Conservation (phyloP, 768 basidiomycete species). For the Phanerodontia chrysosporium region DNA sequence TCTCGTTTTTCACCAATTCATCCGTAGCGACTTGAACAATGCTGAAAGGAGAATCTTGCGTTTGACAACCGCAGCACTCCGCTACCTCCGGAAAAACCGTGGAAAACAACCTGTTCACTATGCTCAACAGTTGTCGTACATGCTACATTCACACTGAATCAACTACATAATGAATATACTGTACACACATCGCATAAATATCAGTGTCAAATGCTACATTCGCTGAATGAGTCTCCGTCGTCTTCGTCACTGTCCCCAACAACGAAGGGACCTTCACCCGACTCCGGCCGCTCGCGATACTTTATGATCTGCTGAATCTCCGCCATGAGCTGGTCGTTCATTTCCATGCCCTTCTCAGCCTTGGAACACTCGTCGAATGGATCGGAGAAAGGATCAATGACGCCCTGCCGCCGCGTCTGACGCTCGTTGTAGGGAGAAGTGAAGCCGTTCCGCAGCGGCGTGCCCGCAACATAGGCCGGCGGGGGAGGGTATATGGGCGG, state of each 20-base stretch:
- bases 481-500: slow-evolving; percentile 20
- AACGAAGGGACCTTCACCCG: slow-evolving; percentile 2
- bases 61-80: no score
- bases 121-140: no score
- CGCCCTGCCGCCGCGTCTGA: not conserved
- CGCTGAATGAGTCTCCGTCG: slow-evolving; percentile 3
- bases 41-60: no score
- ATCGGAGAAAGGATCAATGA: not conserved
- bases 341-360: not conserved
- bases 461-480: slow-evolving; percentile 19
- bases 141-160: no score
- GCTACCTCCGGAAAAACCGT: no score
- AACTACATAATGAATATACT: no score
- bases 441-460: slow-evolving; percentile 16
- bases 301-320: slow-evolving; percentile 9
- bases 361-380: not conserved
- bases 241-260: slow-evolving; percentile 11
- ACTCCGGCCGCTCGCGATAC: not conserved
- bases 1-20: not conserved
- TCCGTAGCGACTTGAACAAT: no score
- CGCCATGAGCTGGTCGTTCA: not conserved
- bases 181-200: not conserved
- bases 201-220: not conserved
- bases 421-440: not conserved
- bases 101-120: no score